A percentile compares a stretch with the other conserved stretches of the same genome.
Conservation (phyloP, 345 rosid species). For the Acer yangbiense region DNA sequence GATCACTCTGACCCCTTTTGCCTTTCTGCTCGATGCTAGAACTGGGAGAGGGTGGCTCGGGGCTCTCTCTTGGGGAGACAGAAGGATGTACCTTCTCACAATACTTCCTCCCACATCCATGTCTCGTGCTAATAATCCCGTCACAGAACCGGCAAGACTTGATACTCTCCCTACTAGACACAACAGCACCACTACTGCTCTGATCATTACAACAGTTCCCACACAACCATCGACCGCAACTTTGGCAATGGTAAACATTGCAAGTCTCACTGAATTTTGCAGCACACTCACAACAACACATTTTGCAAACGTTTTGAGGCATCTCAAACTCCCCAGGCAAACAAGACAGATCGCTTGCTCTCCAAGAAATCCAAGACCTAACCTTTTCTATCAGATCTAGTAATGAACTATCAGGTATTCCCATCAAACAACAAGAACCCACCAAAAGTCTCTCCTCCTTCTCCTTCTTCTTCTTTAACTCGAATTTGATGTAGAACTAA, state of each 20-base stretch:
- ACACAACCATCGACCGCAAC: constrained; percentile 68
- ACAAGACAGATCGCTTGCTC: constrained; percentile 51
- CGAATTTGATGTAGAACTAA: constrained; percentile 14
- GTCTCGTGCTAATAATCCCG: constrained; percentile 35
- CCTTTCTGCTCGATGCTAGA: constrained; percentile 26
- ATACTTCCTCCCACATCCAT: constrained; percentile 46
- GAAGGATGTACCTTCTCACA: constrained; percentile 83
- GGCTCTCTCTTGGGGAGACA: constrained; percentile 55
- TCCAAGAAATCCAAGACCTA: constrained; percentile 76
- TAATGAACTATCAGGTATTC: constrained; percentile 70
- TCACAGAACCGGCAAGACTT: constrained; percentile 68
- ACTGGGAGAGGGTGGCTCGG: constrained; percentile 63
- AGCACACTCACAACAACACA: constrained; percentile 55
- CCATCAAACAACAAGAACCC: constrained; percentile 59
- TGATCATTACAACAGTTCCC: constrained; percentile 46
- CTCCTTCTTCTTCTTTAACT: constrained; percentile 14
- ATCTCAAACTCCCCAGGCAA: constrained; percentile 43
- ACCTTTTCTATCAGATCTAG: constrained; percentile 71
- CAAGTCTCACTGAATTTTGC: constrained; percentile 30
- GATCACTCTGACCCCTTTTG: constrained; percentile 42
- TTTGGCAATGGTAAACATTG: constrained; percentile 53
- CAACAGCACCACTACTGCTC: constrained; percentile 26
- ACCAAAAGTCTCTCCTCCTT: constrained; percentile 31
- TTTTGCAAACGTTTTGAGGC: constrained; percentile 42
- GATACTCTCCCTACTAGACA: constrained; percentile 23